Evolutionary conservation across 169 alveolate species (phyloP).

Genomic region (Cyclospora cayetanensis): DNA sequence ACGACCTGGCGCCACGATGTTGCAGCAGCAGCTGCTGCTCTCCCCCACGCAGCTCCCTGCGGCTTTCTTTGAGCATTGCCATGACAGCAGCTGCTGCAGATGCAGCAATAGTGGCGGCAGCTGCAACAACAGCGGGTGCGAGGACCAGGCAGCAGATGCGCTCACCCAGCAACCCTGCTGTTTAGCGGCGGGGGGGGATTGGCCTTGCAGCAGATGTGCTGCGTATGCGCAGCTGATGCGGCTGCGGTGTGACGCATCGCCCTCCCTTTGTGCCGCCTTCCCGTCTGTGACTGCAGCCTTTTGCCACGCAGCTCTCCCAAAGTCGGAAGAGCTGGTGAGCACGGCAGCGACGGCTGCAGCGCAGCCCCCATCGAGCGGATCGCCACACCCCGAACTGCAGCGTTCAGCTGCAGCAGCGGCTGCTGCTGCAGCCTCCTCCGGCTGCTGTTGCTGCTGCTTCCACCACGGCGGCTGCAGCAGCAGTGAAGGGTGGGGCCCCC

Average conservation of each 20-base stretch:
- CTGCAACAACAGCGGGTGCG: conserved; percentile 29
- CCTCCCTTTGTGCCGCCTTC: background rate
- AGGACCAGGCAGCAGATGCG: conserved; percentile 5
- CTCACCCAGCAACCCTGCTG: conserved; percentile 49
- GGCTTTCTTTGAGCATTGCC: conserved; percentile 17
- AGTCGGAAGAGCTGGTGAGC: conserved; percentile 54
- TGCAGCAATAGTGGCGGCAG: conserved; percentile 27
- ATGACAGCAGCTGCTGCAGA: conserved; percentile 19
- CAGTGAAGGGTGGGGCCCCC: conserved; percentile 38
- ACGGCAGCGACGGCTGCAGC: conserved; percentile 33
- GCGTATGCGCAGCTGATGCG: conserved; percentile 55
- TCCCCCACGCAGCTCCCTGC: conserved; percentile 30
- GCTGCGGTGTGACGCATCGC: conserved; percentile 51
- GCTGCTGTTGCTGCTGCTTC: conserved; percentile 53
- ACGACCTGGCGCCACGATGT: background rate
- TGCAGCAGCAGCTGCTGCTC: conserved; percentile 24
- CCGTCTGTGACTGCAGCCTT: conserved; percentile 19
- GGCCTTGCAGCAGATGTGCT: conserved; percentile 36
- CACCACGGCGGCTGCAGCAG: conserved; percentile 16
- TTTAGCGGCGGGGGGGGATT: conserved; percentile 24
- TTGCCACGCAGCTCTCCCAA: conserved; percentile 20
- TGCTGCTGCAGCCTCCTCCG: background rate
- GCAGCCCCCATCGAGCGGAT: background rate
- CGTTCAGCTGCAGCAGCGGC: conserved; percentile 21
- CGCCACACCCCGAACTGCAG: conserved; percentile 40